Evolutionary conservation across 768 basidiomycete species (phyloP).

Genomic region (Pluteus cervinus): DNA sequence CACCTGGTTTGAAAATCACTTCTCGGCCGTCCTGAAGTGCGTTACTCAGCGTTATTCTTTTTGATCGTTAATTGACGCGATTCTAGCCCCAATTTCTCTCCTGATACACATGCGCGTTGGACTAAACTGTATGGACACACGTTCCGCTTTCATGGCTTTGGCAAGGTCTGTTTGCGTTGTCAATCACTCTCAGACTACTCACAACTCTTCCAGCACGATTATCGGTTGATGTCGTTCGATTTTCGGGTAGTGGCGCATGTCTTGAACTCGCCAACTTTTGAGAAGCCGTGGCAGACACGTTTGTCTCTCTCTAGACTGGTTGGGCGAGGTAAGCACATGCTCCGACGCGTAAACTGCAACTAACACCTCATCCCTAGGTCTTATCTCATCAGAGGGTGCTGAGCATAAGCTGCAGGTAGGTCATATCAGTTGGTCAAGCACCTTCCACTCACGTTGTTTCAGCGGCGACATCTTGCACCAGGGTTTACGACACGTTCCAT

Average conservation of each 20-base stretch:
- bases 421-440: no score
- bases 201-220: conserved; percentile 36
- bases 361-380: conserved; percentile 23
- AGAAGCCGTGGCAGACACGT: conserved; percentile 56
- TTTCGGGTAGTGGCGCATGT: conserved; percentile 41
- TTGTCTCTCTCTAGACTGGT: conserved; percentile 39
- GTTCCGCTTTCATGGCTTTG: conserved; percentile 50
- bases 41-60: conserved; percentile 12
- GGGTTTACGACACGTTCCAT: conserved; percentile 43
- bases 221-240: conserved; percentile 49
- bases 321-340: conserved; percentile 33
- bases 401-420: conserved; percentile 39
- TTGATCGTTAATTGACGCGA: neutral
- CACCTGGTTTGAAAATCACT: conserved; percentile 34
- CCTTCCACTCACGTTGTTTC: no score
- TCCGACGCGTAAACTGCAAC: no score
- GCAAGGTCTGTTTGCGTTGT: conserved; percentile 27
- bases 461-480: conserved; percentile 43
- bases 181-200: neutral
- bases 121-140: conserved; percentile 40
- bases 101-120: conserved; percentile 37
- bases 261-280: conserved; percentile 39
- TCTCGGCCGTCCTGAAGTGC: conserved; percentile 40
- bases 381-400: conserved; percentile 46
- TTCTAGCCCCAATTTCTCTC: conserved; percentile 36